These are phyloP conservation scores for Bipolaris oryzae DNA, from an alignment of 2,329 filamentous ascomycete species.

Conservation along the genomic window DNA sequence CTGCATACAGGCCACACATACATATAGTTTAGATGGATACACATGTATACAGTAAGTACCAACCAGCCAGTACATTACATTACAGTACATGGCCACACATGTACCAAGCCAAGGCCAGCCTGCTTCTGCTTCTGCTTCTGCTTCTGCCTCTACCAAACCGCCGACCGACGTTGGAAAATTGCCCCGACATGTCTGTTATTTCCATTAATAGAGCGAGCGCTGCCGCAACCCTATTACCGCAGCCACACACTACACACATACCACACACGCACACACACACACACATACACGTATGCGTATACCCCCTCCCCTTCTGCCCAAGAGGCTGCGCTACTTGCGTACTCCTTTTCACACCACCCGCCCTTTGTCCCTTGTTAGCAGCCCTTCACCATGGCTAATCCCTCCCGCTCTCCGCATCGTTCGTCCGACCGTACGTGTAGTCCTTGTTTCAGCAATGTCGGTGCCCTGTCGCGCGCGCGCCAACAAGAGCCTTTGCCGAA, in stretches of 20 bases:
- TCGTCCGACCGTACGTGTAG: conserved; percentile 22
- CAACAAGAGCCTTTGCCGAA: conserved; percentile 22
- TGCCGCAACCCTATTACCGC: conserved; percentile 1
- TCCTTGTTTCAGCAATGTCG: conserved; percentile 18
- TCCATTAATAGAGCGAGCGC: conserved; percentile 16
- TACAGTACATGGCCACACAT: too few relatives aligned
- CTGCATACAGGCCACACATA: background rate
- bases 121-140: background rate
- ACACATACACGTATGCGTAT: too few relatives aligned
- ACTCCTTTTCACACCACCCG: conserved; percentile 12
- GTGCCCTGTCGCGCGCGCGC: conserved; percentile 19
- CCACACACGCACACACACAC: too few relatives aligned
- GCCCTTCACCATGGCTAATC: conserved; percentile 18
- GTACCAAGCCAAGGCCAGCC: conserved; percentile 1
- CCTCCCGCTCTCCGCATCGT: conserved; percentile 19
- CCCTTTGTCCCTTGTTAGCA: conserved; percentile 1
- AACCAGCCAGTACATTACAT: too few relatives aligned
- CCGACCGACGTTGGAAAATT: conserved; percentile 4
- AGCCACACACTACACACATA: conserved; percentile 1
- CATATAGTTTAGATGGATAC: too few relatives aligned
- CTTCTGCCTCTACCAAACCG: background rate
- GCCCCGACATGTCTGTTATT: background rate
- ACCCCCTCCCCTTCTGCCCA: background rate
- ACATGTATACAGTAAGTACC: too few relatives aligned
- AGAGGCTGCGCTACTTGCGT: background rate